phyloP scores from a whole-genome alignment of 140 eudicot species.

The Bidens hawaiensis region DNA sequence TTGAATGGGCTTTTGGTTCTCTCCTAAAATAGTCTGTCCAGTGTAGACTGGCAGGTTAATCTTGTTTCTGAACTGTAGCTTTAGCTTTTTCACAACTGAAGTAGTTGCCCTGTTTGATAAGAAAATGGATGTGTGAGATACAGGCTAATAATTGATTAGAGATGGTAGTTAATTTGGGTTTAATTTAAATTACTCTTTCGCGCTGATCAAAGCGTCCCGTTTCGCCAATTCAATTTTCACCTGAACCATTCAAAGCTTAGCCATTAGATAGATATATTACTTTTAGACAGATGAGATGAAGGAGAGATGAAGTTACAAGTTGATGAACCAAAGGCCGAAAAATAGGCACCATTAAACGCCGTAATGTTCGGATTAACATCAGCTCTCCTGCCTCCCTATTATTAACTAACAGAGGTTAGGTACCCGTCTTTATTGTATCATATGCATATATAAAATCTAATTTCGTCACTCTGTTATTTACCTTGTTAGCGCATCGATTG shows the following conservation, averaged over 20 bases:
- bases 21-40: slow-evolving; percentile 41
- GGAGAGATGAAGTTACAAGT: slow-evolving; percentile 34
- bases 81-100: slow-evolving; percentile 19
- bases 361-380: slow-evolving; percentile 17
- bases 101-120: slow-evolving; percentile 14
- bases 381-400: slow-evolving; percentile 16
- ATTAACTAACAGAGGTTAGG: not conserved
- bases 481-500: slow-evolving; percentile 13
- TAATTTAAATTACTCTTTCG: slow-evolving; percentile 24
- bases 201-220: slow-evolving; percentile 15
- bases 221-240: slow-evolving; percentile 26
- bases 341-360: slow-evolving; percentile 25
- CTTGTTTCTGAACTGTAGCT: slow-evolving; percentile 36
- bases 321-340: slow-evolving; percentile 28
- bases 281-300: not conserved
- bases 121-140: slow-evolving; percentile 6
- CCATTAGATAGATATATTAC: not conserved
- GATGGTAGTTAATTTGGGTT: not conserved
- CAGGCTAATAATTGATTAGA: not conserved
- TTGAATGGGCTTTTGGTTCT: slow-evolving; percentile 22
- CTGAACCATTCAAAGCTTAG: slow-evolving; percentile 23
- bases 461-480: no score
- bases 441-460: no score
- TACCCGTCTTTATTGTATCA: no score
- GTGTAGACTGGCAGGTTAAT: slow-evolving; percentile 31